Evolutionary conservation across 202 grass and related monocot genomes (phyloP).

Genomic region (Zoysia matrella): DNA sequence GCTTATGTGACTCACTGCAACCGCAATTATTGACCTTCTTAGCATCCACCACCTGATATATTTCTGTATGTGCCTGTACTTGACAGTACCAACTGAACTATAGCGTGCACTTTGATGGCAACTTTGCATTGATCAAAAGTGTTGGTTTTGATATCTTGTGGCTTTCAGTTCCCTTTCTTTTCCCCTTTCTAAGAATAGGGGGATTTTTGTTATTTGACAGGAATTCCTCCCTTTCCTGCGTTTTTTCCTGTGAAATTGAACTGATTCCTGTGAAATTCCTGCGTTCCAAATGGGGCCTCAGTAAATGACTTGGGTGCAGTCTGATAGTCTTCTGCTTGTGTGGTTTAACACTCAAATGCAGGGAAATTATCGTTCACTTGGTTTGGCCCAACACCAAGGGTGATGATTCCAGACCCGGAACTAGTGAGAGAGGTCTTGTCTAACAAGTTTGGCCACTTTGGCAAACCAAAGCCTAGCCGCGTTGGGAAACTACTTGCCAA

Average conservation of each 20-base stretch:
- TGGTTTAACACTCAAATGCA: constrained; percentile 34
- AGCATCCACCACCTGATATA: too few relatives aligned
- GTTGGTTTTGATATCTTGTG: background rate
- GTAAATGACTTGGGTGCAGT: background rate
- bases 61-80: too few relatives aligned
- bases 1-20: background rate
- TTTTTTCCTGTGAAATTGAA: too few relatives aligned
- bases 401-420: constrained; percentile 65
- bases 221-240: too few relatives aligned
- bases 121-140: background rate
- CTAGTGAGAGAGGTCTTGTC: constrained; percentile 66
- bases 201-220: too few relatives aligned
- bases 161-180: too few relatives aligned
- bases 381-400: constrained; percentile 21
- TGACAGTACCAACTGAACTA: too few relatives aligned
- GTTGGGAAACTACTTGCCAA: constrained; percentile 19
- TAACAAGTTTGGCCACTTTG: constrained; percentile 72
- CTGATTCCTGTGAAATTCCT: too few relatives aligned
- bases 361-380: constrained; percentile 71
- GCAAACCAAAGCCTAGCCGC: constrained; percentile 37
- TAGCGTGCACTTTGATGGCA: background rate
- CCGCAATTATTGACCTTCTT: background rate
- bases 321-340: background rate
- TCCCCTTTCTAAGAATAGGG: too few relatives aligned
- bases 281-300: too few relatives aligned